Evolutionary conservation across 345 rosid species (phyloP).

Genomic region (Salix udensis): DNA sequence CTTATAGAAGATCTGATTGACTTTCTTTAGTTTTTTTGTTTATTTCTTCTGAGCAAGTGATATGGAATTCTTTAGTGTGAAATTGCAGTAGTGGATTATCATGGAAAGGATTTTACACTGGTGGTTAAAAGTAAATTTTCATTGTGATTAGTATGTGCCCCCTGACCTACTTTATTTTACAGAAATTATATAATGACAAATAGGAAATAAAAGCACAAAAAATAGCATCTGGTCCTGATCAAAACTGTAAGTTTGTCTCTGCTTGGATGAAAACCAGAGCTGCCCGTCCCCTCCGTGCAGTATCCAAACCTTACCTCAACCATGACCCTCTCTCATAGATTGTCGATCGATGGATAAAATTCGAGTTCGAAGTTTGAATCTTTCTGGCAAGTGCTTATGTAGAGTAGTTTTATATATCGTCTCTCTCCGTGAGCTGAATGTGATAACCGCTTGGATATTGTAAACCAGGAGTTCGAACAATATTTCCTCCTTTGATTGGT

Average conservation of each 20-base stretch:
- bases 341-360: slow-evolving; percentile 8
- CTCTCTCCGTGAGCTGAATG: slow-evolving; percentile 49
- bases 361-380: slow-evolving; percentile 2
- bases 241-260: slow-evolving; percentile 18
- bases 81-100: background rate
- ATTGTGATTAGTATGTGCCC: background rate
- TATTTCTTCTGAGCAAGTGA: background rate
- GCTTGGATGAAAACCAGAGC: background rate
- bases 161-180: background rate
- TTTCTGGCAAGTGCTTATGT: slow-evolving; percentile 1
- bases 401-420: slow-evolving; percentile 10
- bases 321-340: slow-evolving; percentile 17
- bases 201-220: slow-evolving; percentile 16
- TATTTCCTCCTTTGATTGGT: slow-evolving; percentile 65
- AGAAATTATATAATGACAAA: slow-evolving; percentile 11
- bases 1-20: too few relatives aligned
- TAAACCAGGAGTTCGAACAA: slow-evolving; percentile 75
- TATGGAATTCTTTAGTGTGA: background rate
- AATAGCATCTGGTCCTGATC: slow-evolving; percentile 2
- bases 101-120: slow-evolving; percentile 10
- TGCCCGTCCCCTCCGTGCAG: background rate
- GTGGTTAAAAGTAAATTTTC: slow-evolving; percentile 5
- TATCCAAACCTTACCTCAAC: background rate
- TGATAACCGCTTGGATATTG: slow-evolving; percentile 80
- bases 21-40: background rate